Base-by-base conservation (phyloP, 179 eudicot species). In the Sideroxylon spinosum region DNA sequence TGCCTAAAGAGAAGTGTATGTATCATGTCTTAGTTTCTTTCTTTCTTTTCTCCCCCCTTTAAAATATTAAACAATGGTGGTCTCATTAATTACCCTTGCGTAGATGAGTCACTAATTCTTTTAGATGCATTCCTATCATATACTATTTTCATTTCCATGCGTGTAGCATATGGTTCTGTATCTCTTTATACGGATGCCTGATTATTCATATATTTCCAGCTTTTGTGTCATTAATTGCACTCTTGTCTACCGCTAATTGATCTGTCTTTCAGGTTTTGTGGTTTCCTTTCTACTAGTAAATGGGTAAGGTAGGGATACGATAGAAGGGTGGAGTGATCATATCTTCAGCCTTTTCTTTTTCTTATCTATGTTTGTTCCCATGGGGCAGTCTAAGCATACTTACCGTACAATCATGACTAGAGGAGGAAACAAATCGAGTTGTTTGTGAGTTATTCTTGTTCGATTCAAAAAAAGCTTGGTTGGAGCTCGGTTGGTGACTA, bases 1-100 rank as follows among this genome's bases (percentile, higher is more conserved):
- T 62, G 97, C 82, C 65, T 92, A 82, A 84, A 73, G 44, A 57
- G 65, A 61, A 73, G 22, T 44, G 53, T 56, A 62, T 13, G 23
- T 37, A 7, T 16, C 23, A 8, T 12, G 56, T 7, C 17, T 26
- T 44, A 12, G 0, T 11, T 8, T 23, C 64, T 29, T 26, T 28
- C 13, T 50, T 26, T 5, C 1, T n/a, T n/a, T n/a, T n/a, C n/a
- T n/a, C n/a, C n/a, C n/a, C n/a, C n/a, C n/a, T n/a, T n/a, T n/a
- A n/a, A 23, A 8, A 10, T 52, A 26, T 37, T 26, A 19, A 26
- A 53, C 17, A 52, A 53, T 55, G 48, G 44, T 37, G 53, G 25
- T 73, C 50, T 29, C 37, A 13, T 48, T 46, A 20, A 23, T 17
- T 8, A 5, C 3, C 3, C 44, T 37, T 6, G 44, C 23, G 9